Evolutionary conservation across 2,329 filamentous ascomycete species (phyloP).

Genomic region (Lasiodiplodia citricola): DNA sequence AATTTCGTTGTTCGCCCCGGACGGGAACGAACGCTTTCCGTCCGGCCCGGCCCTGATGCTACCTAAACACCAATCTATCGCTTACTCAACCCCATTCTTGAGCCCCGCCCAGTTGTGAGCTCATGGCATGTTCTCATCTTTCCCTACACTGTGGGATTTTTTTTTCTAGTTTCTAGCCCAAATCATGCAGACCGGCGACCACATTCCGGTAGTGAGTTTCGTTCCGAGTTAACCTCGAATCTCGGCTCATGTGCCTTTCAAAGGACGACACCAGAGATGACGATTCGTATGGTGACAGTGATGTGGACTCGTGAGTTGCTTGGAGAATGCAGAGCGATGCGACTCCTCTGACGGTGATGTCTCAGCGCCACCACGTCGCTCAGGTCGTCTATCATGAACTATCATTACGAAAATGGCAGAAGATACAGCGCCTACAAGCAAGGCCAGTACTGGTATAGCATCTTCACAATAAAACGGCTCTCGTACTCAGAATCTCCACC

Average conservation of each 20-base stretch:
- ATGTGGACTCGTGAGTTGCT: not conserved
- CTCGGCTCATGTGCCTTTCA: not conserved
- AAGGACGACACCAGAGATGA: conserved; percentile 7
- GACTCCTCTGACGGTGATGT: not conserved
- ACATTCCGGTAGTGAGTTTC: conserved; percentile 1
- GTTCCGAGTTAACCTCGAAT: too few species aligned
- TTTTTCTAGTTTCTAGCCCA: not conserved
- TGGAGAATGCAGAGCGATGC: not conserved
- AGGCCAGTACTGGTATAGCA: conserved; percentile 35
- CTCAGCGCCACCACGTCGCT: conserved; percentile 15
- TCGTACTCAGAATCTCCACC: not conserved
- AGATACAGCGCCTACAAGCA: conserved; percentile 44
- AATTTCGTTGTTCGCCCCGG: not conserved
- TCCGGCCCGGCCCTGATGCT: not conserved
- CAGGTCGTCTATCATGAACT: conserved; percentile 6
- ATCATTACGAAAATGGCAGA: conserved; percentile 28
- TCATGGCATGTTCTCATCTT: not conserved
- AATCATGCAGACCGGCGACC: not conserved
- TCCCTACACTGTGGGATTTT: not conserved
- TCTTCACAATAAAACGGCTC: too few species aligned
- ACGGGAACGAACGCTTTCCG: not conserved
- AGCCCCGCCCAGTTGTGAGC: not conserved
- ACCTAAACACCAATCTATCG: not conserved
- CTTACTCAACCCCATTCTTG: not conserved
- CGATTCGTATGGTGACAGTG: not conserved